phyloP scores from a whole-genome alignment of 2,329 filamentous ascomycete genomes.

The Aspergillus fructus region DNA sequence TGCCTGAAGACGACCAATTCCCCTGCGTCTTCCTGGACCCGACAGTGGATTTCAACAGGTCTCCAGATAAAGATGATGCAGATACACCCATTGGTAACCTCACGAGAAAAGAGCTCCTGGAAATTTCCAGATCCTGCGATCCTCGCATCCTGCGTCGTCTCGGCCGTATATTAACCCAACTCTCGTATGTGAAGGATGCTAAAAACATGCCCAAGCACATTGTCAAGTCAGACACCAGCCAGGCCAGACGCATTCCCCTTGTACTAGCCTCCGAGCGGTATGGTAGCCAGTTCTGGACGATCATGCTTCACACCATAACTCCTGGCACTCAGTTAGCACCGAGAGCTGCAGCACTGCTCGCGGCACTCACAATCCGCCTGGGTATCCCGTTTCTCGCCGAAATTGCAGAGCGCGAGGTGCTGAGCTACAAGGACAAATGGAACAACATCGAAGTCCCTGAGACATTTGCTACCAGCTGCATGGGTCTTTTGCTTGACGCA shows the following conservation, averaged over 20 bases:
- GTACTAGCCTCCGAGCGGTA: conserved; percentile 40
- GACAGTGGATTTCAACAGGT: conserved; percentile 40
- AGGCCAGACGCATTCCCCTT: conserved; percentile 47
- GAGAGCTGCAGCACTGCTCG: conserved; percentile 49
- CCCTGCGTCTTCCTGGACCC: conserved; percentile 54
- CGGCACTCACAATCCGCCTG: conserved; percentile 50
- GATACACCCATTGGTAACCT: conserved; percentile 8
- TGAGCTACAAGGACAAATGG: conserved; percentile 46
- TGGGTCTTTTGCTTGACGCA: conserved; percentile 50
- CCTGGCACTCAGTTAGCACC: conserved; percentile 49
- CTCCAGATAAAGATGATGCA: neutral
- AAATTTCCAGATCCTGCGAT: conserved; percentile 55
- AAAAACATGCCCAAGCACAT: conserved; percentile 49
- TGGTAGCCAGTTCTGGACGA: conserved; percentile 47
- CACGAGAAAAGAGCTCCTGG: conserved; percentile 44
- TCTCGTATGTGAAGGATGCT: conserved; percentile 45
- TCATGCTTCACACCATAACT: conserved; percentile 50
- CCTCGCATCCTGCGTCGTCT: conserved; percentile 49
- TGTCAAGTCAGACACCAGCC: conserved; percentile 17
- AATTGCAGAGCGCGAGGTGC: conserved; percentile 44
- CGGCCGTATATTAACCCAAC: conserved; percentile 47
- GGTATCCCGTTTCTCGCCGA: conserved; percentile 45
- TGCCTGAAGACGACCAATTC: conserved; percentile 42
- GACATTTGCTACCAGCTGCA: conserved; percentile 50
- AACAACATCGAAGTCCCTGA: conserved; percentile 50